These are phyloP conservation scores for Emericellopsis terricola DNA, from an alignment of 495 filamentous ascomycete genomes.

Conservation along the genomic window DNA sequence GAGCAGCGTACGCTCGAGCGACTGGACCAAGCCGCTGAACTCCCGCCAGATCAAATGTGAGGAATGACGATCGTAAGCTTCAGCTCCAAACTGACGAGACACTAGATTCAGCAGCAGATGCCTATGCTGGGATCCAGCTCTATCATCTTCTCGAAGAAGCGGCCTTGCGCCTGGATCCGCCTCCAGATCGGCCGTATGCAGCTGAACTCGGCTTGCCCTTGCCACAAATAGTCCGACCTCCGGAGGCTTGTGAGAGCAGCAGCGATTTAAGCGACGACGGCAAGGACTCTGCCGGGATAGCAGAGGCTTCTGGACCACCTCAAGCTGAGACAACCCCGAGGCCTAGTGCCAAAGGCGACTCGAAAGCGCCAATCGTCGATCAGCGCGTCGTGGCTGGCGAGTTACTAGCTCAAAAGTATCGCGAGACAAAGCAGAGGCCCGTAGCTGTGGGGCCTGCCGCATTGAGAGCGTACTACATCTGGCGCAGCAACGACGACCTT, in stretches of 20 bases:
- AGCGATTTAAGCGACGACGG: conserved; percentile 4
- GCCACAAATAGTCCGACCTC: conserved; percentile 18
- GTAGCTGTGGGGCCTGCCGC: conserved; percentile 8
- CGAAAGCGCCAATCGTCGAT: conserved; percentile 8
- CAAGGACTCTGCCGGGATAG: conserved; percentile 2
- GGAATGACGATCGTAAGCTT: conserved; percentile 8
- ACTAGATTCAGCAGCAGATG: conserved; percentile 64
- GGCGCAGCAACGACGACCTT: conserved; percentile 30
- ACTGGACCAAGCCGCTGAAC: conserved; percentile 48
- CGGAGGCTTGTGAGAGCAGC: conserved; percentile 11
- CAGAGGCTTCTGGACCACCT: background rate
- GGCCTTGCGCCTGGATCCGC: conserved; percentile 41
- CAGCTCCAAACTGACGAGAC: too few species aligned
- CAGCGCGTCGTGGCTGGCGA: conserved; percentile 18
- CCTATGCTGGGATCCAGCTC: conserved; percentile 62
- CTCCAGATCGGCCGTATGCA: conserved; percentile 47
- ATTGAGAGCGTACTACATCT: conserved; percentile 45
- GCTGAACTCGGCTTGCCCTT: conserved; percentile 51
- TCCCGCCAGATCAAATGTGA: conserved; percentile 56
- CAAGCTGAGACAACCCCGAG: background rate
- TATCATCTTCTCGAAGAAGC: conserved; percentile 51
- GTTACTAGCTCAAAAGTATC: conserved; percentile 13
- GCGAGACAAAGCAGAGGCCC: conserved; percentile 3
- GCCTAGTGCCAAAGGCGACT: background rate
- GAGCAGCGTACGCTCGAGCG: conserved; percentile 41